Evolutionary conservation across 306 rosid genomes (phyloP), one percentile per base, ranked within the genome.

Genomic region (Mimosa bimucronata): DNA sequence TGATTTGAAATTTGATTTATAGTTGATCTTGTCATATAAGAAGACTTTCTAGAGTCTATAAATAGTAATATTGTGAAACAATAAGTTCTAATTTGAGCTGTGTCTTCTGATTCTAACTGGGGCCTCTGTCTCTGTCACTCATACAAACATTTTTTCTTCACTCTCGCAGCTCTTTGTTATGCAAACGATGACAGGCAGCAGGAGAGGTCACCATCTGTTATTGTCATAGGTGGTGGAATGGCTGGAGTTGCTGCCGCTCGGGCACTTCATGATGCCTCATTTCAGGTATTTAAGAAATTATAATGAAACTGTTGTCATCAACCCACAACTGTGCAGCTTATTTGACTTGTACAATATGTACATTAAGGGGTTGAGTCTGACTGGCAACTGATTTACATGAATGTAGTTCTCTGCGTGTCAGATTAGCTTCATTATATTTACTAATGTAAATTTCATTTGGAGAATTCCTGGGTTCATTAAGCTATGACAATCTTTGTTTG

Each of bases 211-310:
- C 99, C 99, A 28, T 96, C 99, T 71, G 99, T 93, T 62, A 93
- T 96, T 81, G 97, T 96, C 69, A 87, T 96, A 4, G 98, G 99
- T 13, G 97, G 93, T 62, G 98, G 99, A 66, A 93, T 96, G 85
- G 97, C 97, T 19, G 99, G 99, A 41, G 70, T 93, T 71, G 87
- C 99, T 69, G 99, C 99, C 73, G 98, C 99, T 30, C 98, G 91
- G 55, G 91, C 98, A 58, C 99, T 96, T 55, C 89, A 85, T 14
- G 99, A 91, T 81, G 98, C 99, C 3, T 90, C 97, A 10, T 84
- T 96, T 85, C 92, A 91, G 97, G 99, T 96, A 85, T 76, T 65
- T 23, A n/a, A 25, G 37, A 62, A 23, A 52, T 41, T 79, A 12
- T 40, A 13, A 11, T 71, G 29, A 38, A 37, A 14, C 16, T 61